A percentile compares a stretch with the other conserved stretches of the same genome.
These are phyloP conservation scores for Starmerella apis DNA, from an alignment of 805 yeast species.

Conservation along the genomic window DNA sequence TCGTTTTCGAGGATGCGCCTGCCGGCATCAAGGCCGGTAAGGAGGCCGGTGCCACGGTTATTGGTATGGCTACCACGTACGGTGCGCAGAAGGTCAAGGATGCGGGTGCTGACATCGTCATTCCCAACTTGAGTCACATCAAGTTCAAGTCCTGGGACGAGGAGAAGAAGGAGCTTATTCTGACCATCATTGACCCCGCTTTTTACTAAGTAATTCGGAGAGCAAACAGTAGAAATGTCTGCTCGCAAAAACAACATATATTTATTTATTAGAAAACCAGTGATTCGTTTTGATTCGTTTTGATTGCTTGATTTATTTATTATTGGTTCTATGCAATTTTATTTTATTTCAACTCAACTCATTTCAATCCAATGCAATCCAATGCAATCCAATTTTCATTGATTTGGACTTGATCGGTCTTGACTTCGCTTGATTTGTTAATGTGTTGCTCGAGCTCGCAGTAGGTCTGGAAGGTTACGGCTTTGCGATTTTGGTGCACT, in stretches of 20 bases:
- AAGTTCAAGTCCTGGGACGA: conserved; percentile 45
- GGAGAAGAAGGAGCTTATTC: conserved; percentile 28
- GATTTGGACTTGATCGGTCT: too few relatives aligned
- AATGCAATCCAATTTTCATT: too few relatives aligned
- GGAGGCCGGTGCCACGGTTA: conserved; percentile 70
- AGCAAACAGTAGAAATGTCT: neutral
- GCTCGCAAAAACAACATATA: neutral
- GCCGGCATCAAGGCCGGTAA: conserved; percentile 79
- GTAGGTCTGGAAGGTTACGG: neutral
- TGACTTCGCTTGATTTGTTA: too few relatives aligned
- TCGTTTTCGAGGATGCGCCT: conserved; percentile 78
- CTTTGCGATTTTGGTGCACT: neutral
- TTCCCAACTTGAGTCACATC: conserved; percentile 57
- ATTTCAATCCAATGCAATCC: too few relatives aligned
- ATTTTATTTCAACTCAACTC: too few relatives aligned
- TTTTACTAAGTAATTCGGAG: neutral
- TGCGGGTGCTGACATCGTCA: conserved; percentile 75
- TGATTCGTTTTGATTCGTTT: neutral
- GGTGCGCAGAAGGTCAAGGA: conserved; percentile 55
- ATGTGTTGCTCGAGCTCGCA: too few relatives aligned
- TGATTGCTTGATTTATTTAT: neutral
- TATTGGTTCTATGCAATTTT: too few relatives aligned
- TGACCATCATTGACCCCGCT: conserved; percentile 23
- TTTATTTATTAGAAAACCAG: conserved; percentile 7
- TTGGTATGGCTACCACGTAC: conserved; percentile 77